These are phyloP conservation scores for Hypoxylon perforatum DNA, from an alignment of 495 filamentous ascomycete species.

Conservation along the genomic window DNA sequence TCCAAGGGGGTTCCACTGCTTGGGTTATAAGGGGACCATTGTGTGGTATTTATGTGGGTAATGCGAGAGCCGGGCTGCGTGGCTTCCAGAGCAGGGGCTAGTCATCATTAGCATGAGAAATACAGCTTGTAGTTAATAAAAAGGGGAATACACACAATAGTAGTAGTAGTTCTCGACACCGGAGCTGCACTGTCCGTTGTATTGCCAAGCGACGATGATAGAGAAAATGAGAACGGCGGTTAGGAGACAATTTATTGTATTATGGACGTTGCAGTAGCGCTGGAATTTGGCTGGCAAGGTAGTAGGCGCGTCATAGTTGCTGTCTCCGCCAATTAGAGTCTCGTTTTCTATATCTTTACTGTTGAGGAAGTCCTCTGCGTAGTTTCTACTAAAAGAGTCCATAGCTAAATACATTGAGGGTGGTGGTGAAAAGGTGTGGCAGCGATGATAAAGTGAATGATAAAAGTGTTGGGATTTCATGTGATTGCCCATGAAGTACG, in stretches of 20 bases:
- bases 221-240: constrained; percentile 8
- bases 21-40: constrained; percentile 14
- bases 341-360: neutral
- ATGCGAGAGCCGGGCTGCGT: constrained; percentile 6
- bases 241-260: neutral
- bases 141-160: constrained; percentile 14
- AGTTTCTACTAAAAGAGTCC: too few species aligned
- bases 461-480: neutral
- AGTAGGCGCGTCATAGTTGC: neutral
- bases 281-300: neutral
- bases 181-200: neutral
- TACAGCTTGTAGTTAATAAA: too few species aligned
- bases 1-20: neutral
- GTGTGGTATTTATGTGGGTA: constrained; percentile 4
- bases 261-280: neutral
- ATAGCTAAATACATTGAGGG: too few species aligned
- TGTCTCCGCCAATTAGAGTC: neutral
- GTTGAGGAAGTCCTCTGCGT: too few species aligned
- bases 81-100: constrained; percentile 16
- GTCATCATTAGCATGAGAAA: neutral
- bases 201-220: neutral
- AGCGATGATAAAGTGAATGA: neutral
- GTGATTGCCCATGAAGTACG: too few species aligned
- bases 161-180: neutral
- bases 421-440: too few species aligned